These are phyloP conservation scores for Exidia glandulosa DNA, from an alignment of 768 basidiomycete species.

Conservation along the genomic window DNA sequence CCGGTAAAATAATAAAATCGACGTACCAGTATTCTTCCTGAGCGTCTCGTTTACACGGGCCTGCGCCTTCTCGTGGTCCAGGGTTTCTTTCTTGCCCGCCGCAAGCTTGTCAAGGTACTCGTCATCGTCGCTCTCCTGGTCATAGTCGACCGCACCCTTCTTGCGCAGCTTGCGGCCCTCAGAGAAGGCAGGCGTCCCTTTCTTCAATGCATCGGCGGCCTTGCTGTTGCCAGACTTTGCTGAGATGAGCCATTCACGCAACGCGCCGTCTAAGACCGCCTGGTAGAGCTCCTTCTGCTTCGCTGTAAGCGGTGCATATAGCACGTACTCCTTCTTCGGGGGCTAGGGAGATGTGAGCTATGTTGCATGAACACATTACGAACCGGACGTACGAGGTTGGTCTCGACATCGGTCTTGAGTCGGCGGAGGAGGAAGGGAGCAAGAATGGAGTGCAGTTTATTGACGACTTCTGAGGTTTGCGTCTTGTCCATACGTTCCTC, in stretches of 20 bases:
- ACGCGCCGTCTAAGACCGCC: conserved; percentile 56
- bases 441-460: conserved; percentile 77
- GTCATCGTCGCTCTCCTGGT: conserved; percentile 49
- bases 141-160: conserved; percentile 32
- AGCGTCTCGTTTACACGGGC: conserved; percentile 38
- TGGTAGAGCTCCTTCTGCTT: conserved; percentile 82
- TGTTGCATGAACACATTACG: background rate
- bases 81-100: conserved; percentile 29
- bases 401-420: conserved; percentile 80
- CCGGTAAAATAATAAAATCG: background rate
- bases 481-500: conserved; percentile 43
- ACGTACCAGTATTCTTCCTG: conserved; percentile 53
- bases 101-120: conserved; percentile 56
- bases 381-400: conserved; percentile 31
- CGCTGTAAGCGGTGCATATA: conserved; percentile 80
- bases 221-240: conserved; percentile 36
- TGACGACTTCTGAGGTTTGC: conserved; percentile 57
- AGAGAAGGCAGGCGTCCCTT: conserved; percentile 18
- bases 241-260: conserved; percentile 38
- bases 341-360: background rate
- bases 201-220: conserved; percentile 13
- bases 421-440: conserved; percentile 92
- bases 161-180: conserved; percentile 20
- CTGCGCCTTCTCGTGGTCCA: conserved; percentile 22
- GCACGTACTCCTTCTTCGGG: conserved; percentile 87